Evolutionary conservation across 129 eudicot species (phyloP).

Genomic region (Flaveria linearis): DNA sequence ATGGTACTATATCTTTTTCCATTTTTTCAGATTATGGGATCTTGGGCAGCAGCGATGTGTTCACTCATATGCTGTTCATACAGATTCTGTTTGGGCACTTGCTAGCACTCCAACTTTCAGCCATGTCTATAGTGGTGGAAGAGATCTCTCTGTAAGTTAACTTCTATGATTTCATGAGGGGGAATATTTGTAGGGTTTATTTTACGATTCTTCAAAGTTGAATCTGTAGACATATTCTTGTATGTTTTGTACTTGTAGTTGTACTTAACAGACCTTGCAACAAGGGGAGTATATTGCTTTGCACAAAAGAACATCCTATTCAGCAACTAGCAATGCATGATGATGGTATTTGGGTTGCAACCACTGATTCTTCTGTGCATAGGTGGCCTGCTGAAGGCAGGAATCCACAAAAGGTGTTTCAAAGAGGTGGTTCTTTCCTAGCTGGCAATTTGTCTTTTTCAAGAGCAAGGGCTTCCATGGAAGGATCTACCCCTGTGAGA

Average conservation of each 20-base stretch:
- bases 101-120: slow-evolving; percentile 90
- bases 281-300: slow-evolving; percentile 91
- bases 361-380: slow-evolving; percentile 87
- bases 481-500: slow-evolving; percentile 97
- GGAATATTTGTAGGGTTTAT: neutral
- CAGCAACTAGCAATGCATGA: slow-evolving; percentile 79
- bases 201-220: neutral
- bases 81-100: slow-evolving; percentile 99
- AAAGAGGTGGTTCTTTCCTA: slow-evolving; percentile 90
- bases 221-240: slow-evolving; percentile 6
- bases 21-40: slow-evolving; percentile 77
- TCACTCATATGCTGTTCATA: slow-evolving; percentile 97
- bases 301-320: slow-evolving; percentile 87
- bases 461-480: slow-evolving; percentile 90
- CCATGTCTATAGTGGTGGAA: slow-evolving; percentile 98
- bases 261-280: slow-evolving; percentile 85
- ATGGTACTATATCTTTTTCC: slow-evolving; percentile 15
- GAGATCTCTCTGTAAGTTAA: slow-evolving; percentile 85
- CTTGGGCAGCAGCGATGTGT: slow-evolving; percentile 98
- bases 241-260: slow-evolving; percentile 54
- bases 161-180: slow-evolving; percentile 4
- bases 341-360: slow-evolving; percentile 88
- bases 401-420: slow-evolving; percentile 78
- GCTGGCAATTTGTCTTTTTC: slow-evolving; percentile 99
- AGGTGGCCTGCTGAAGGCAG: slow-evolving; percentile 94